phyloP scores from a whole-genome alignment of 371 early-diverging fungal species.

The Haplosporangium sp. region DNA sequence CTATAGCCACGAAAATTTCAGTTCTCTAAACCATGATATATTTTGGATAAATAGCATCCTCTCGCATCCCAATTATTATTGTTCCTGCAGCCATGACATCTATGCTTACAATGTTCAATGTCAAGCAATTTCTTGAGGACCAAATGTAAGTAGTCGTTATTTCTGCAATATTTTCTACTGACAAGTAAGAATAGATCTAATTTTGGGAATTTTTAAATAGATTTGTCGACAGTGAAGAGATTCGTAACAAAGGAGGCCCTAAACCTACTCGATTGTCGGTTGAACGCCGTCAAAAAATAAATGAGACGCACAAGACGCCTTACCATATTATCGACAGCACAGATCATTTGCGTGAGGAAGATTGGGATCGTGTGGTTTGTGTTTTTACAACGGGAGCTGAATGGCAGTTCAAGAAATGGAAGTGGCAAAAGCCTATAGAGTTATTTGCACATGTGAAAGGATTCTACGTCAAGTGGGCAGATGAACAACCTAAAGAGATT shows the following conservation, averaged over 20 bases:
- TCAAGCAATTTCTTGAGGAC: constrained; percentile 82
- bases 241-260: constrained; percentile 70
- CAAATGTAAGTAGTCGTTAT: constrained; percentile 61
- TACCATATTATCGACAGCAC: constrained; percentile 82
- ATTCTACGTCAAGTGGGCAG: constrained; percentile 82
- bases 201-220: constrained; percentile 38
- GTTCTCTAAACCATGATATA: neutral
- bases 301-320: constrained; percentile 58
- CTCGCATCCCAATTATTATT: constrained; percentile 84
- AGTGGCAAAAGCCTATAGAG: constrained; percentile 84
- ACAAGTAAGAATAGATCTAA: neutral
- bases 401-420: constrained; percentile 96
- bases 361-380: constrained; percentile 91
- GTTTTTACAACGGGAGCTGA: constrained; percentile 89
- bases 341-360: constrained; percentile 73
- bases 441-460: constrained; percentile 86
- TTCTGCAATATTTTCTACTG: no score
- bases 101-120: constrained; percentile 87
- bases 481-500: constrained; percentile 71
- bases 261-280: constrained; percentile 74
- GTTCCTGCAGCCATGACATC: constrained; percentile 89
- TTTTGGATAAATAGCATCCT: constrained; percentile 7
- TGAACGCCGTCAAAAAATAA: constrained; percentile 64
- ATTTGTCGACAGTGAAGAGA: constrained; percentile 73
- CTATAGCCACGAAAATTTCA: neutral